These are phyloP conservation scores for Basidiobolus meristosporus DNA, from an alignment of 371 early-diverging fungal genomes.

Conservation along the genomic window DNA sequence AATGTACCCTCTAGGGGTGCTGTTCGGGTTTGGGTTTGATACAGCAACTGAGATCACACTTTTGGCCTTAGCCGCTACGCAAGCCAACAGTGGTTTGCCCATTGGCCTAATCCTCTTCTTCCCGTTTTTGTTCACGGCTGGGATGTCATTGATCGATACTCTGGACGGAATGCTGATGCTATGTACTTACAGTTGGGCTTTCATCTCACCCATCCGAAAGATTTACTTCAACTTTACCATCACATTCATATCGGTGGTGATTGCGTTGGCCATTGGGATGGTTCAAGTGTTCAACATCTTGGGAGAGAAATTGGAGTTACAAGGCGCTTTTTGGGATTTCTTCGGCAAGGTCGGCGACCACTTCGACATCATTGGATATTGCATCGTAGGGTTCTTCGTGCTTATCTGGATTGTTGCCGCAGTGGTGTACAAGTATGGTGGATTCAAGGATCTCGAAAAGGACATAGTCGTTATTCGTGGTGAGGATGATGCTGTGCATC, in stretches of 20 bases:
- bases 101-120: constrained; percentile 27
- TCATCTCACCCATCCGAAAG: constrained; percentile 29
- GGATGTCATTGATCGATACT: constrained; percentile 44
- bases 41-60: constrained; percentile 41
- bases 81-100: constrained; percentile 19
- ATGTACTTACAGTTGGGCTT: constrained; percentile 36
- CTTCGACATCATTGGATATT: constrained; percentile 28
- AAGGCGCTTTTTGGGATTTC: constrained; percentile 35
- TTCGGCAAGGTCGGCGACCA: constrained; percentile 21
- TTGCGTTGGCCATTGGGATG: constrained; percentile 31
- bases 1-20: constrained; percentile 37
- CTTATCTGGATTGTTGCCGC: constrained; percentile 19
- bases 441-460: constrained; percentile 18
- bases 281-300: constrained; percentile 27
- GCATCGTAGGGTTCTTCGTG: constrained; percentile 24
- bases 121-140: constrained; percentile 40
- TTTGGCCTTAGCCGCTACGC: constrained; percentile 27
- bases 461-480: not conserved
- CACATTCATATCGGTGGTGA: constrained; percentile 29
- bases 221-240: constrained; percentile 41
- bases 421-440: constrained; percentile 15
- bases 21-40: constrained; percentile 53
- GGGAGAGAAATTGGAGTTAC: constrained; percentile 15
- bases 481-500: too few relatives aligned
- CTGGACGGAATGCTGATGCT: constrained; percentile 43